phyloP scores from a whole-genome alignment of 2,329 filamentous ascomycete species.

The Dothideomycetes sp. region DNA sequence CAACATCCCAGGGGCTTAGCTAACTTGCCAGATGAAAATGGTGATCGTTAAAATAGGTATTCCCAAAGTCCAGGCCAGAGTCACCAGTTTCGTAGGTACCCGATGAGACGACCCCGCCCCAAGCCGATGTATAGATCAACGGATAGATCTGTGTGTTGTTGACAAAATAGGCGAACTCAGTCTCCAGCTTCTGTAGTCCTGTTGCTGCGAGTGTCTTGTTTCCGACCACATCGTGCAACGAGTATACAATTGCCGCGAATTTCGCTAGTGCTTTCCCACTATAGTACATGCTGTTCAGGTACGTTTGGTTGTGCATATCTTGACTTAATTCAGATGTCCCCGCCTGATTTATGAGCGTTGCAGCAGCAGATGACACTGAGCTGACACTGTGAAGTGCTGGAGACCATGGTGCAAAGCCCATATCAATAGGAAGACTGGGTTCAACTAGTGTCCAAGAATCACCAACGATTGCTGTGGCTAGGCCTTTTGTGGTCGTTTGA shows the following conservation, averaged over 20 bases:
- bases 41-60: slow-evolving; percentile 67
- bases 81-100: slow-evolving; percentile 70
- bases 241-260: slow-evolving; percentile 34
- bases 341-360: slow-evolving; percentile 43
- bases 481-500: slow-evolving; percentile 76
- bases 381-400: slow-evolving; percentile 31
- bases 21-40: slow-evolving; percentile 38
- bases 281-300: slow-evolving; percentile 84
- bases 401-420: slow-evolving; percentile 73
- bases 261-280: slow-evolving; percentile 53
- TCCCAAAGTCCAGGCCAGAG: slow-evolving; percentile 72
- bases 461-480: slow-evolving; percentile 59
- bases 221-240: slow-evolving; percentile 42
- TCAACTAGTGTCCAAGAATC: slow-evolving; percentile 73
- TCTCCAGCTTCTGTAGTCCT: slow-evolving; percentile 39
- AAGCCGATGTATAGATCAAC: slow-evolving; percentile 46
- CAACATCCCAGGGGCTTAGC: no score
- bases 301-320: slow-evolving; percentile 60
- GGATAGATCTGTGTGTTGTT: slow-evolving; percentile 34
- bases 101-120: slow-evolving; percentile 72
- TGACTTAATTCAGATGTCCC: slow-evolving; percentile 59
- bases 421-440: slow-evolving; percentile 54
- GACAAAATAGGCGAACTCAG: slow-evolving; percentile 36
- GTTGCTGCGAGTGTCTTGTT: slow-evolving; percentile 40
- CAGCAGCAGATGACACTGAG: slow-evolving; percentile 33